Base-by-base conservation (phyloP, 495 filamentous ascomycete genomes). In the Choiromyces venosus region DNA sequence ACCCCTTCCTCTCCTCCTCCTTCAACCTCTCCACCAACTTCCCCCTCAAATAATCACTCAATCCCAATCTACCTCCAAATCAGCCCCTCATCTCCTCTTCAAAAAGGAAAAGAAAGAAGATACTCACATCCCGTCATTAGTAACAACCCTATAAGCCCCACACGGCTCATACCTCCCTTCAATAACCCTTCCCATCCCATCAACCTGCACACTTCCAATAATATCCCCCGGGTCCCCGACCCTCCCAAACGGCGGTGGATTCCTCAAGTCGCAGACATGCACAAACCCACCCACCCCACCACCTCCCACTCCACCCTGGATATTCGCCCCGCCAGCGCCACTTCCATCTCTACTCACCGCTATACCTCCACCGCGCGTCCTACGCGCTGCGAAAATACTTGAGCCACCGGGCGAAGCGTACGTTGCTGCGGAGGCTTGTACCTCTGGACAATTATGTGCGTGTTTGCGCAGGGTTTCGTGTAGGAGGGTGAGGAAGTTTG, bases 141-240 rank as follows among this genome's bases (percentile, higher is more conserved):
- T 92, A 68, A 91, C 77, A 37, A 92, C 83, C 46, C 91, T 85
- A 82, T 92, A 93, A 19, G 88, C 91, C 21, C 89, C 88, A 75
- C 88, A 90, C 37, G 83, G 76, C 82, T 92, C 87, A 78, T 87
- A 91, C 44, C 83, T 82, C 37, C 85, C 85, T 12, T 76, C 71
- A 16, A 78, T 80, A 79, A 97, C 92, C n/a, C 87, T 83, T 1
- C 94, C 94, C 29, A 86, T 75, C 4, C 86, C 87, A 85, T 96
- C 90, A 14, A 97, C 92, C 81, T 95, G 90, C 66, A 97, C 85
- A 79, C 94, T 97, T 40, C 94, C 94, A 79, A 98, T 90, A 71
- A 98, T 98, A 84, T 98, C 93, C 82, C 96, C 94, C 0, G 91
- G 89, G 87, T 91, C 92, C 65, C 94, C 91, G 78, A 97, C 96